Conservation (phyloP, 148 eudicot genomes). For the Rhododendron henanense region DNA sequence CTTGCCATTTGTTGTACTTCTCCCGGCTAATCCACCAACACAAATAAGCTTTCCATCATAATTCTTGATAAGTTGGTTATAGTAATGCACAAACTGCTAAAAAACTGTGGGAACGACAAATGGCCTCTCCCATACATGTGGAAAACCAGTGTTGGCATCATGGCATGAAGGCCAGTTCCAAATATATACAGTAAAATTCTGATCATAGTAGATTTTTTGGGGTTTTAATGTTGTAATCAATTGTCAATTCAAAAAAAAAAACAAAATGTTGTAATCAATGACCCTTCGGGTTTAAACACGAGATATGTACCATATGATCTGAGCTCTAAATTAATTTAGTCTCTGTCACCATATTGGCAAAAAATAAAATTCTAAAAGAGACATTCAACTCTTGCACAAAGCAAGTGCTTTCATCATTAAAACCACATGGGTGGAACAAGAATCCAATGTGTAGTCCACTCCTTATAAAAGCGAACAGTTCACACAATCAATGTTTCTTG, state of each 20-base stretch:
- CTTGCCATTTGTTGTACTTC: conserved; percentile 89
- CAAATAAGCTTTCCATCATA: conserved; percentile 13
- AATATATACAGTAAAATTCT: not conserved
- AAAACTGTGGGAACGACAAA: not conserved
- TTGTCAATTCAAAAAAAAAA: too few species aligned
- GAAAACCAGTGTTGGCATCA: not conserved
- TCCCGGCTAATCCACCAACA: conserved; percentile 66
- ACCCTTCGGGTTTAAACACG: not conserved
- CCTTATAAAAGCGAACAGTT: not conserved
- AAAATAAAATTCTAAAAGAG: not conserved
- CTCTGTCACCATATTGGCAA: not conserved
- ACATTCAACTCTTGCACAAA: not conserved
- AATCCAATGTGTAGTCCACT: not conserved
- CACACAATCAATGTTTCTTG: not conserved
- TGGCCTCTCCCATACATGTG: not conserved
- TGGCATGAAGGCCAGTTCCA: not conserved
- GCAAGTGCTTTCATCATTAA: not conserved
- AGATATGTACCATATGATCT: not conserved
- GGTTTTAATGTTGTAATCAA: not conserved
- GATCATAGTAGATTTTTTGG: not conserved
- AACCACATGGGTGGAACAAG: not conserved
- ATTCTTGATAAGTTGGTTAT: not conserved
- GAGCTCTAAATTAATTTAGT: not conserved
- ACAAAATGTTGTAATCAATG: not conserved
- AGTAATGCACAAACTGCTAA: not conserved